A percentile compares a stretch with the other conserved stretches of the same genome.
These are phyloP conservation scores for Coemansia reversa DNA, from an alignment of 192 early-diverging fungal species.

Conservation along the genomic window DNA sequence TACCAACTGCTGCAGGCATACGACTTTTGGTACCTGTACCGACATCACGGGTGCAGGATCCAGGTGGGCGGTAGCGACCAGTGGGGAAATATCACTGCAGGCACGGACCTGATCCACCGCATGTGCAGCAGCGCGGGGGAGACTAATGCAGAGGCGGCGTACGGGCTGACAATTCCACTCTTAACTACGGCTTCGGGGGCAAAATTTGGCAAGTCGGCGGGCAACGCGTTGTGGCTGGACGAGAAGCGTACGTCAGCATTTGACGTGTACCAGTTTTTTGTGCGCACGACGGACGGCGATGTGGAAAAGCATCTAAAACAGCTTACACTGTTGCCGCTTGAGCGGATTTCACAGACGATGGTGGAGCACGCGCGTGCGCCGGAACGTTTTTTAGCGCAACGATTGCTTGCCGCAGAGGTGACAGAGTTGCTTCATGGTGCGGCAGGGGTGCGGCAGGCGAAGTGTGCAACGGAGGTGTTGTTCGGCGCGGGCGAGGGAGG, in stretches of 20 bases:
- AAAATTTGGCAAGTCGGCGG: slow-evolving; percentile 97
- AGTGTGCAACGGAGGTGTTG: slow-evolving; percentile 70
- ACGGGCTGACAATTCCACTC: slow-evolving; percentile 85
- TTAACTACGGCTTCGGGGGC: slow-evolving; percentile 85
- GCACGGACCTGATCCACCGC: slow-evolving; percentile 85
- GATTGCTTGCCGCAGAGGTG: slow-evolving; percentile 73
- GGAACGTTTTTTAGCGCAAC: slow-evolving; percentile 71
- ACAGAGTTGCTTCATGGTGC: slow-evolving; percentile 89
- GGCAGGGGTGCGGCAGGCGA: slow-evolving; percentile 64
- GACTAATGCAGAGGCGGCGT: slow-evolving; percentile 51
- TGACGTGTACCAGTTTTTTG: slow-evolving; percentile 96
- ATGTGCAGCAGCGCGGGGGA: slow-evolving; percentile 42
- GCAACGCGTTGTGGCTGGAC: slow-evolving; percentile 95
- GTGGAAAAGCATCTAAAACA: slow-evolving; percentile 71
- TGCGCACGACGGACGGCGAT: slow-evolving; percentile 78
- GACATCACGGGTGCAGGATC: slow-evolving; percentile 43
- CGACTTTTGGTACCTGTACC: slow-evolving; percentile 86
- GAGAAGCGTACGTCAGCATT: slow-evolving; percentile 71
- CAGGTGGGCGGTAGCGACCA: slow-evolving; percentile 94
- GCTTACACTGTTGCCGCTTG: slow-evolving; percentile 75
- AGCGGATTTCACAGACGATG: slow-evolving; percentile 64
- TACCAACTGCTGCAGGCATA: slow-evolving; percentile 95
- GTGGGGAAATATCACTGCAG: slow-evolving; percentile 96
- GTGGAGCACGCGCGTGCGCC: slow-evolving; percentile 64
- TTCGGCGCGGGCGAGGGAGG: slow-evolving; percentile 60